Conservation (phyloP, 768 basidiomycete species). For the Trametes villosa region DNA sequence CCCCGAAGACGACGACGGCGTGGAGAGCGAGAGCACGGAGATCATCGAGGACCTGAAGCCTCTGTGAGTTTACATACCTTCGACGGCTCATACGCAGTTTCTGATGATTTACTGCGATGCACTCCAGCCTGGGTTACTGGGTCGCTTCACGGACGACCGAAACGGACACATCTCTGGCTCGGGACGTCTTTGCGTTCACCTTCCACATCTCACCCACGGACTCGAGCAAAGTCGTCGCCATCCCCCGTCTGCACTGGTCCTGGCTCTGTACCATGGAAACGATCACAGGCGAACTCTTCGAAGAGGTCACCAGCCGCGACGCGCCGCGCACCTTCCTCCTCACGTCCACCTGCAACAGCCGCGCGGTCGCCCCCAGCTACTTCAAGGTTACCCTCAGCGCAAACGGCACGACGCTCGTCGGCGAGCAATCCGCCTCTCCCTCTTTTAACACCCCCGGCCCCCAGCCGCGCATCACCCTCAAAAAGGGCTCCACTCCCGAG, state of each 20-base stretch:
- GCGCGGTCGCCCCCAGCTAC: too few relatives aligned
- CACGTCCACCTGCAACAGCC: not conserved
- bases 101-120: not conserved
- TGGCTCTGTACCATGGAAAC: not conserved
- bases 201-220: not conserved
- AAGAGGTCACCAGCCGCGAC: not conserved
- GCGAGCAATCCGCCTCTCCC: not conserved
- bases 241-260: not conserved
- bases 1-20: not conserved
- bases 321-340: not conserved
- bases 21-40: not conserved
- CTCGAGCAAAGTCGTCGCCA: not conserved
- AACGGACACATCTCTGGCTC: not conserved
- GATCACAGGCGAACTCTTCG: not conserved
- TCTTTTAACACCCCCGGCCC: not conserved
- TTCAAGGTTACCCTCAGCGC: not conserved
- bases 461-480: not conserved
- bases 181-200: not conserved
- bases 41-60: not conserved
- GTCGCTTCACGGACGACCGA: not conserved
- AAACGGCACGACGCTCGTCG: not conserved
- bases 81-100: too few relatives aligned
- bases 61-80: not conserved
- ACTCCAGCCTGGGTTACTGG: not conserved
- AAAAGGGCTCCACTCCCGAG: conserved; percentile 21